These are phyloP conservation scores for Bruguiera sexangula DNA, from an alignment of 345 rosid genomes.

Conservation along the genomic window DNA sequence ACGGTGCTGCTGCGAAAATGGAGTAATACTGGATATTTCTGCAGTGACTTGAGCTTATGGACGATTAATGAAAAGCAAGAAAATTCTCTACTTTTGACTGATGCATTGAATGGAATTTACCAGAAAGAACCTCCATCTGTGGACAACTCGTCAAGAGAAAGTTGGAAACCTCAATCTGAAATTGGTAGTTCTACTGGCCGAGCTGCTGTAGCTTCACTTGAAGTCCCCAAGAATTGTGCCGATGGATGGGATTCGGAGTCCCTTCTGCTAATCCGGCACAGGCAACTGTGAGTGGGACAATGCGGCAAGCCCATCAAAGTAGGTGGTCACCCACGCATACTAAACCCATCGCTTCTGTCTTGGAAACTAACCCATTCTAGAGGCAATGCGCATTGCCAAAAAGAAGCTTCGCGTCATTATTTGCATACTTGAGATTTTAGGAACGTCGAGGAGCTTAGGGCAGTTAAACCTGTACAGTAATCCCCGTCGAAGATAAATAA, in stretches of 20 bases:
- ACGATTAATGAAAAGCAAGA: slow-evolving; percentile 52
- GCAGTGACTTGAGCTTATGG: slow-evolving; percentile 80
- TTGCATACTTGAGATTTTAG: slow-evolving; percentile 42
- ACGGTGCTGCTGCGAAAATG: slow-evolving; percentile 90
- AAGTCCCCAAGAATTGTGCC: slow-evolving; percentile 46
- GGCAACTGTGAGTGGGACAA: slow-evolving; percentile 34
- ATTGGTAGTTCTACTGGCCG: slow-evolving; percentile 27
- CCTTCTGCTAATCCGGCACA: slow-evolving; percentile 90
- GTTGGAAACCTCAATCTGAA: slow-evolving; percentile 36
- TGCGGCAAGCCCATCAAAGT: slow-evolving; percentile 46
- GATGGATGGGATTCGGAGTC: slow-evolving; percentile 60
- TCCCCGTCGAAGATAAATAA: not conserved
- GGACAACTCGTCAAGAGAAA: slow-evolving; percentile 27
- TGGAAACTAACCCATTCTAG: slow-evolving; percentile 26
- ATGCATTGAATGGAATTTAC: slow-evolving; percentile 69
- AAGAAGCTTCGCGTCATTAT: slow-evolving; percentile 67
- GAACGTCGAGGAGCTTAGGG: slow-evolving; percentile 20
- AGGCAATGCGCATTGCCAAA: slow-evolving; percentile 56
- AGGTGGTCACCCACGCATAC: slow-evolving; percentile 61
- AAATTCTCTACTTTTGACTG: slow-evolving; percentile 67
- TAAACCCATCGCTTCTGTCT: slow-evolving; percentile 35
- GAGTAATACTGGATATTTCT: slow-evolving; percentile 88
- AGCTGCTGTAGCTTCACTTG: slow-evolving; percentile 41
- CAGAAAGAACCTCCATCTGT: slow-evolving; percentile 45
- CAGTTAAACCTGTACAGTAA: slow-evolving; percentile 35